Percentiles rank a stretch among this genome's conserved stretches.
phyloP scores from a whole-genome alignment of 1,284 basidiomycete genomes.

The Ceratobasidium sp. region DNA sequence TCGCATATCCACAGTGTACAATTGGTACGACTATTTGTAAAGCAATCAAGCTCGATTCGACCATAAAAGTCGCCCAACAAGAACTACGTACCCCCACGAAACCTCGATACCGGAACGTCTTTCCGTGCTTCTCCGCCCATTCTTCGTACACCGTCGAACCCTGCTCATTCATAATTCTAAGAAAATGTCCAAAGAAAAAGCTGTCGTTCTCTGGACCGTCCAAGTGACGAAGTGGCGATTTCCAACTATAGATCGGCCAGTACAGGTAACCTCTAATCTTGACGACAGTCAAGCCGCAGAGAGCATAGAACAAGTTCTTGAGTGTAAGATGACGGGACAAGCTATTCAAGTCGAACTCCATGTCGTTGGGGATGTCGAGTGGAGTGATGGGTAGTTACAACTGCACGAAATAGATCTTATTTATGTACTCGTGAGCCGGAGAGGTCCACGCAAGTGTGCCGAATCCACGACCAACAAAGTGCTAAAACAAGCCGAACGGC shows the following conservation, averaged over 20 bases:
- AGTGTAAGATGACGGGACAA: background rate
- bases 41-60: background rate
- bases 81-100: constrained; percentile 30
- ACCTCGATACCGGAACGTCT: constrained; percentile 34
- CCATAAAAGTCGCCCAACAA: too few species aligned
- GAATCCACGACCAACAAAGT: background rate
- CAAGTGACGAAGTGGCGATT: constrained; percentile 29
- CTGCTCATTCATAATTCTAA: constrained; percentile 18
- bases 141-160: constrained; percentile 10
- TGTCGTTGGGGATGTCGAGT: background rate
- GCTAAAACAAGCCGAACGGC: constrained; percentile 6
- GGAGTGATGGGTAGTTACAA: background rate
- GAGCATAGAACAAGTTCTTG: constrained; percentile 1
- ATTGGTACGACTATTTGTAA: background rate
- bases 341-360: constrained; percentile 4
- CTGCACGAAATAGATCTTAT: background rate
- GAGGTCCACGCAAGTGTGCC: constrained; percentile 5
- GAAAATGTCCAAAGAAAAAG: constrained; percentile 41
- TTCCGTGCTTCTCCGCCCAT: constrained; percentile 44
- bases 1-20: constrained; percentile 39
- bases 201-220: constrained; percentile 25
- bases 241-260: constrained; percentile 6
- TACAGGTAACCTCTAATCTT: constrained; percentile 10
- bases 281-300: constrained; percentile 18
- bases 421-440: background rate